Evolutionary conservation across 371 early-diverging fungal species (phyloP).

Genomic region (Syncephalastrum racemosum): DNA sequence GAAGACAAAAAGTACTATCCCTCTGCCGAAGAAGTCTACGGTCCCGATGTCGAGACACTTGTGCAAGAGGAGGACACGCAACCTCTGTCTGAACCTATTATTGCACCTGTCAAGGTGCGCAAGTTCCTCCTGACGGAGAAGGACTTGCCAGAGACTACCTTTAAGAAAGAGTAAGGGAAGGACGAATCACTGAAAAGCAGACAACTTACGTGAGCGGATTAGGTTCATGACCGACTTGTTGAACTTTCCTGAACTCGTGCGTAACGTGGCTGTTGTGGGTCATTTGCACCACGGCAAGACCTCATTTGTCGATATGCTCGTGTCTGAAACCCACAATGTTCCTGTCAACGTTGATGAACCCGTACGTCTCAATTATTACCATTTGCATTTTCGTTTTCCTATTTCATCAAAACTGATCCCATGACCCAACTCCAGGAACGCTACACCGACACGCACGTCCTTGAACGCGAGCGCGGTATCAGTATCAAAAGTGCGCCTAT

Average conservation of each 20-base stretch:
- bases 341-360: constrained; percentile 61
- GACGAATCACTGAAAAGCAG: background rate
- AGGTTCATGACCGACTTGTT: constrained; percentile 88
- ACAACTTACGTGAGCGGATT: background rate
- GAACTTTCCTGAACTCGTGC: constrained; percentile 76
- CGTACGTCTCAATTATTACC: constrained; percentile 23
- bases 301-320: constrained; percentile 89
- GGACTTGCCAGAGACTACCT: constrained; percentile 81
- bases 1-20: constrained; percentile 98
- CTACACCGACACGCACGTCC: constrained; percentile 89
- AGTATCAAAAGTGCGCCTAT: constrained; percentile 95
- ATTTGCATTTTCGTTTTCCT: no score
- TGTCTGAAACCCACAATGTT: constrained; percentile 81
- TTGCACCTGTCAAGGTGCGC: constrained; percentile 86
- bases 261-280: constrained; percentile 92
- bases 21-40: constrained; percentile 96
- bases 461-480: constrained; percentile 90
- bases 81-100: constrained; percentile 92
- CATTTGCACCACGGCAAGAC: constrained; percentile 98
- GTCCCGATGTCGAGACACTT: constrained; percentile 91
- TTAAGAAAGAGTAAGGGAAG: constrained; percentile 78
- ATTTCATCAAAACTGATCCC: background rate
- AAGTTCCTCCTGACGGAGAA: constrained; percentile 86
- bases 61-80: constrained; percentile 98
- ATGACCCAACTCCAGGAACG: constrained; percentile 51